phyloP scores from a whole-genome alignment of 2,329 filamentous ascomycete species.

The Colletotrichum salicis region DNA sequence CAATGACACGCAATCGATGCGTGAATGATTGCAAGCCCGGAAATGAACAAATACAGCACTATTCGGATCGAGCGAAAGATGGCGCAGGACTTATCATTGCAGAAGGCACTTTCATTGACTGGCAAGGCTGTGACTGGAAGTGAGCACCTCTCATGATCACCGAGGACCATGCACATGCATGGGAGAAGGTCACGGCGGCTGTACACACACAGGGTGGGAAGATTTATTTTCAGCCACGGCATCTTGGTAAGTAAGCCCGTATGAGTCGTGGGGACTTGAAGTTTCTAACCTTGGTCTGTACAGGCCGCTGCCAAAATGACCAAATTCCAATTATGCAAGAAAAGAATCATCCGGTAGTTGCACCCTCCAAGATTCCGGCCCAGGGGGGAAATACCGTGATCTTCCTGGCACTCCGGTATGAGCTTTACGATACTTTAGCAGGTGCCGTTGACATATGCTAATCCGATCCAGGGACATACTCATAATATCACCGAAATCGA shows the following conservation, averaged over 20 bases:
- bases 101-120: conserved; percentile 27
- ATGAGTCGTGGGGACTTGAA: conserved; percentile 58
- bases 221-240: too few species aligned
- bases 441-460: not conserved
- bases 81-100: not conserved
- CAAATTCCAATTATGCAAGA: conserved; percentile 12
- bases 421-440: not conserved
- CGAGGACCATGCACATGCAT: conserved; percentile 45
- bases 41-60: too few species aligned
- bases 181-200: conserved; percentile 62
- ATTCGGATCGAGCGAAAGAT: too few species aligned
- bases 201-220: conserved; percentile 55
- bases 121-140: not conserved
- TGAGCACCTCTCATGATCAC: conserved; percentile 22
- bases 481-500: conserved; percentile 14
- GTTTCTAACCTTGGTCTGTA: conserved; percentile 58
- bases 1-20: too few species aligned
- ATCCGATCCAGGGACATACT: not conserved
- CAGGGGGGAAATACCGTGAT: conserved; percentile 19
- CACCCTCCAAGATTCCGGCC: not conserved
- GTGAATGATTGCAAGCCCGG: too few species aligned
- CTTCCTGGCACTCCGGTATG: conserved; percentile 6
- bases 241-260: too few species aligned
- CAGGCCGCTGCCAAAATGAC: conserved; percentile 21
- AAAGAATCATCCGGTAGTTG: not conserved